These are phyloP conservation scores for Apiospora kogelbergensis DNA, from an alignment of 2,329 filamentous ascomycete species.

Conservation along the genomic window DNA sequence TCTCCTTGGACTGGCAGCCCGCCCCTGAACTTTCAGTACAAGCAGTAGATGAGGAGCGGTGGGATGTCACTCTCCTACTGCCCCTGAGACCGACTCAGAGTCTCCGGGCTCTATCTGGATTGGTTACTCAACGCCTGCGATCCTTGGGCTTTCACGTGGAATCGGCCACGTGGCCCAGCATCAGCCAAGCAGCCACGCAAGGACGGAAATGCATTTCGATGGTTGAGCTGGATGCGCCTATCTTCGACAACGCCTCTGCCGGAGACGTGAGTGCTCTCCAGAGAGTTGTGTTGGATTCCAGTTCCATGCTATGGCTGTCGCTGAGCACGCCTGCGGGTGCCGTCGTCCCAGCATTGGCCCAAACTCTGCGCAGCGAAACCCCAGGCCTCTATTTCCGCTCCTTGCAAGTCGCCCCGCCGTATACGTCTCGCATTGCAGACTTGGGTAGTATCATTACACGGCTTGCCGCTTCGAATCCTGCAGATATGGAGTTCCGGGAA, in stretches of 20 bases:
- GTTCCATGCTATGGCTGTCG: background rate
- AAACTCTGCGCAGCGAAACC: slow-evolving; percentile 5
- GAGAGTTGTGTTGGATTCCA: background rate
- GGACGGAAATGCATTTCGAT: background rate
- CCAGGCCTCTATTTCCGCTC: slow-evolving; percentile 1
- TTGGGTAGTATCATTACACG: background rate
- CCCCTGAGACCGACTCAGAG: background rate
- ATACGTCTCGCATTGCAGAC: background rate
- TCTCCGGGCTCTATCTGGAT: background rate
- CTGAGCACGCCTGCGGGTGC: background rate
- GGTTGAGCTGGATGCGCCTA: slow-evolving; percentile 4
- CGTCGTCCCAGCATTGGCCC: background rate
- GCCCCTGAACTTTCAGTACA: background rate
- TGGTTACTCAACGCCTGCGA: background rate
- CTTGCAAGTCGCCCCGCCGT: background rate
- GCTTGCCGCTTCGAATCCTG: background rate
- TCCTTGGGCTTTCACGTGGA: background rate
- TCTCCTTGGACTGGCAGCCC: background rate
- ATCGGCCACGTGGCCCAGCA: background rate
- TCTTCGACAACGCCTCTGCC: background rate
- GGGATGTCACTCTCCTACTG: background rate
- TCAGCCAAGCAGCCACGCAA: background rate
- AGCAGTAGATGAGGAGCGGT: background rate
- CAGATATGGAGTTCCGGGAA: background rate
- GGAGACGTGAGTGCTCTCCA: background rate